phyloP scores from a whole-genome alignment of 768 basidiomycete genomes.

The Hortiboletus flavorubellus region DNA sequence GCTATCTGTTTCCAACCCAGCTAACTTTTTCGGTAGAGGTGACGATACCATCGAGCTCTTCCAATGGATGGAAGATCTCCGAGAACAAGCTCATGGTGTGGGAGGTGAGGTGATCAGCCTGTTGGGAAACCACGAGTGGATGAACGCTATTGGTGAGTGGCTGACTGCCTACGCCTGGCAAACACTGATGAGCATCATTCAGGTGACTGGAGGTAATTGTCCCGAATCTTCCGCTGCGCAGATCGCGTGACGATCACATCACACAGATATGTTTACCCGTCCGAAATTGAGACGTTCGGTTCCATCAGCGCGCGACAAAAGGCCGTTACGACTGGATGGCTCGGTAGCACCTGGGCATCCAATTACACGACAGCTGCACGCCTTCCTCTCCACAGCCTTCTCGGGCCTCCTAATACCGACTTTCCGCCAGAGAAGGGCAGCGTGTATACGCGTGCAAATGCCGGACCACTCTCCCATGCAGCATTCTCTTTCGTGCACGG shows the following conservation, averaged over 20 bases:
- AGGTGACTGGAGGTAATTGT: slow-evolving; percentile 82
- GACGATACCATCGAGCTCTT: slow-evolving; percentile 89
- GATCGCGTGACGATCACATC: slow-evolving; percentile 5
- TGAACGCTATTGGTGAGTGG: slow-evolving; percentile 76
- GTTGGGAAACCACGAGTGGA: slow-evolving; percentile 95
- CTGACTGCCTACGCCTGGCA: background rate
- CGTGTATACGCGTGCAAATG: slow-evolving; percentile 30
- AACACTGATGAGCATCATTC: slow-evolving; percentile 13
- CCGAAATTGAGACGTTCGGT: slow-evolving; percentile 83
- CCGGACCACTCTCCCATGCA: slow-evolving; percentile 61
- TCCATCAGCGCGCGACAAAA: slow-evolving; percentile 66
- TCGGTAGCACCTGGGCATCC: slow-evolving; percentile 77
- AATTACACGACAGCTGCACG: slow-evolving; percentile 85
- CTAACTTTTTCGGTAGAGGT: slow-evolving; percentile 48
- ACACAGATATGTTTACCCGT: slow-evolving; percentile 75
- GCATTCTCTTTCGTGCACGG: slow-evolving; percentile 94
- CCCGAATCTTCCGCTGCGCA: background rate
- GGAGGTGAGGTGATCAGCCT: slow-evolving; percentile 76
- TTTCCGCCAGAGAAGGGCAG: slow-evolving; percentile 42
- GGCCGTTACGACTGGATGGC: slow-evolving; percentile 68
- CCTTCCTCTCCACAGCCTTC: slow-evolving; percentile 71
- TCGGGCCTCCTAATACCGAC: slow-evolving; percentile 65
- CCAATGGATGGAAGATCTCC: slow-evolving; percentile 77
- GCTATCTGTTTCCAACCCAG: background rate
- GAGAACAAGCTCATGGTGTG: slow-evolving; percentile 61